A percentile compares a stretch with the other conserved stretches of the same genome.
These are phyloP conservation scores for Pythium vanterpoolii DNA, from an alignment of 352 stramenopile species.

Conservation along the genomic window DNA sequence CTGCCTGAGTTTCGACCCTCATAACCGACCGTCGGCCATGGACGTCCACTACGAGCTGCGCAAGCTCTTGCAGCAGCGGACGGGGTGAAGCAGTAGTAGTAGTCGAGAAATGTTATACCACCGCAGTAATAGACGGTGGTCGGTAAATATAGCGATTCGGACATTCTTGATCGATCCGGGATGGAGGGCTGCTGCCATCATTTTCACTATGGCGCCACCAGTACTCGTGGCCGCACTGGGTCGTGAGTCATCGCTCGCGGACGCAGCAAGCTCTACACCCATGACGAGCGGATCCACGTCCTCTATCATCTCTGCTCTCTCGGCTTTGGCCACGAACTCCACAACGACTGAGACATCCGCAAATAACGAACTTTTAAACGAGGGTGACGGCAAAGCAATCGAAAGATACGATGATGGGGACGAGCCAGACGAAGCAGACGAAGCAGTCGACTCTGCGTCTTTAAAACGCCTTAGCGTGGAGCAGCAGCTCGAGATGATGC, in stretches of 20 bases:
- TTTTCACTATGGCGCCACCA: neutral
- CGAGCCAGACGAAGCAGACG: neutral
- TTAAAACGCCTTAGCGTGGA: conserved; percentile 32
- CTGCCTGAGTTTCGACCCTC: conserved; percentile 22
- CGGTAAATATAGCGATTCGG: neutral
- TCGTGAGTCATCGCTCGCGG: too few relatives aligned
- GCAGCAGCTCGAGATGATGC: conserved; percentile 63
- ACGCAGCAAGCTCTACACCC: too few relatives aligned
- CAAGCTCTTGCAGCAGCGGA: conserved; percentile 5
- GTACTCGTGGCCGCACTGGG: too few relatives aligned
- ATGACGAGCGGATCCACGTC: too few relatives aligned
- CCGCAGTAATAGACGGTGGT: too few relatives aligned
- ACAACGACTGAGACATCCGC: too few relatives aligned
- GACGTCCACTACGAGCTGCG: conserved; percentile 27
- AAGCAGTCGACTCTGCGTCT: conserved; percentile 7
- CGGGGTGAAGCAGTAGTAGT: neutral
- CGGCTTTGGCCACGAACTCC: too few relatives aligned
- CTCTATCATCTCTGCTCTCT: too few relatives aligned
- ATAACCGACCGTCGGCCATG: conserved; percentile 18
- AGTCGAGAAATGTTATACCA: too few relatives aligned
- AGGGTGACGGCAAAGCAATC: too few relatives aligned
- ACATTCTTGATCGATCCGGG: neutral
- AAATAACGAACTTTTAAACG: too few relatives aligned
- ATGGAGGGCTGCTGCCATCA: too few relatives aligned
- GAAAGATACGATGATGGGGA: neutral